A percentile compares a stretch with the other conserved stretches of the same genome.
These are phyloP conservation scores for Mycogone perniciosa DNA, from an alignment of 2,329 filamentous ascomycete genomes.

Conservation along the genomic window DNA sequence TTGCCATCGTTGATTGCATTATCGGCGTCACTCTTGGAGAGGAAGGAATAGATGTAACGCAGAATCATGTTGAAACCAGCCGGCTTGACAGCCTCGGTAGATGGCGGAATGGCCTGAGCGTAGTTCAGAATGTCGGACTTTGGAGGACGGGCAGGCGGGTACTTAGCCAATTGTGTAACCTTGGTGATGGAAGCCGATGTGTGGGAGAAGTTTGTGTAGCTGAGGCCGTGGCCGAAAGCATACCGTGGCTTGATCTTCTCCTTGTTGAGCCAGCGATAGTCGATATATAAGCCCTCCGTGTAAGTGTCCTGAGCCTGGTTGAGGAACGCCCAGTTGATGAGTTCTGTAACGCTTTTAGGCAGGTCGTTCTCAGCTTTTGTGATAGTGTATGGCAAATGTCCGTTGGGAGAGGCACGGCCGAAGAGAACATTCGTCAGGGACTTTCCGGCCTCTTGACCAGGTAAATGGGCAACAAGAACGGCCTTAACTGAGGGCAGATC, in stretches of 20 bases:
- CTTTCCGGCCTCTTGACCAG: slow-evolving; percentile 79
- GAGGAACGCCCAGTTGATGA: slow-evolving; percentile 40
- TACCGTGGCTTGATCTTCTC: slow-evolving; percentile 67
- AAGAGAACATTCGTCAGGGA: slow-evolving; percentile 75
- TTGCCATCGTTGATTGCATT: slow-evolving; percentile 33
- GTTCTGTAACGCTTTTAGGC: slow-evolving; percentile 46
- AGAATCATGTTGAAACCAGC: slow-evolving; percentile 50
- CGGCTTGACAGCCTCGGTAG: slow-evolving; percentile 53
- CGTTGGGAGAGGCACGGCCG: slow-evolving; percentile 66
- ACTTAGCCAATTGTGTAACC: slow-evolving; percentile 36
- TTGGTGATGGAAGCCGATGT: slow-evolving; percentile 41
- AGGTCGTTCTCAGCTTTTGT: slow-evolving; percentile 65
- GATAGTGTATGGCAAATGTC: slow-evolving; percentile 84
- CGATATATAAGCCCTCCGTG: slow-evolving; percentile 75
- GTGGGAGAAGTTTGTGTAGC: slow-evolving; percentile 69
- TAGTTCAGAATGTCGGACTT: slow-evolving; percentile 40
- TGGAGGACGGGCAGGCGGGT: slow-evolving; percentile 28
- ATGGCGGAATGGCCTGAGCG: slow-evolving; percentile 44
- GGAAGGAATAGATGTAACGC: slow-evolving; percentile 66
- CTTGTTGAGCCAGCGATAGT: slow-evolving; percentile 86
- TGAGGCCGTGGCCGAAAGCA: slow-evolving; percentile 81
- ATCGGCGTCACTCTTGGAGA: slow-evolving; percentile 36
- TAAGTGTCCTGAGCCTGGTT: slow-evolving; percentile 80
- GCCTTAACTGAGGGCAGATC: slow-evolving; percentile 70
- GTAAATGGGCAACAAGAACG: slow-evolving; percentile 76